Percentiles rank a stretch among this genome's conserved stretches.
Evolutionary conservation across 306 rosid genomes (phyloP).

Genomic region (Cicer arietinum): DNA sequence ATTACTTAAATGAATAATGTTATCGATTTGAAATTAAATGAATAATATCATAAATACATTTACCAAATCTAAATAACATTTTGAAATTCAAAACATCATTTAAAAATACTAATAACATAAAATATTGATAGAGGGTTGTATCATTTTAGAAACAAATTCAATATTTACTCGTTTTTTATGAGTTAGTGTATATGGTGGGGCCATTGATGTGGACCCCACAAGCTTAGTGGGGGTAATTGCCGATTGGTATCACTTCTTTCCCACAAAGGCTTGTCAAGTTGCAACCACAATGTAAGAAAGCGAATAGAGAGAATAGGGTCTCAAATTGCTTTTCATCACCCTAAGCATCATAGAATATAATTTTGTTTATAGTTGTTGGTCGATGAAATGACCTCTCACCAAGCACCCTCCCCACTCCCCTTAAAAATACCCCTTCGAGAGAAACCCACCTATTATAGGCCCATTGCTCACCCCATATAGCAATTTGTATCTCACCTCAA

Average conservation of each 20-base stretch:
- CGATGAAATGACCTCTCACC: conserved; percentile 80
- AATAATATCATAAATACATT: no score
- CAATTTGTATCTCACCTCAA: conserved; percentile 46
- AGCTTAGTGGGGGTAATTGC: conserved; percentile 65
- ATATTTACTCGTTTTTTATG: not conserved
- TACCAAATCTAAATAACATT: no score
- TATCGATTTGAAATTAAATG: no score
- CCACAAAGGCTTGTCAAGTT: conserved; percentile 61
- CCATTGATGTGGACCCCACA: conserved; percentile 54
- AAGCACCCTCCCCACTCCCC: conserved; percentile 49
- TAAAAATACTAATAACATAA: no score
- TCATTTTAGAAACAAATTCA: no score
- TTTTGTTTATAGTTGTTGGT: conserved; percentile 65
- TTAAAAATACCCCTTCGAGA: conserved; percentile 35
- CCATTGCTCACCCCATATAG: conserved; percentile 43
- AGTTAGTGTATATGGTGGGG: conserved; percentile 45
- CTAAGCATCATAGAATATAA: conserved; percentile 64
- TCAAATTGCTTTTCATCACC: conserved; percentile 54
- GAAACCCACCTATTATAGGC: conserved; percentile 36
- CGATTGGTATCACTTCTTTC: conserved; percentile 68
- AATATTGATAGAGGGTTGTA: no score
- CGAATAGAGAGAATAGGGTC: conserved; percentile 27
- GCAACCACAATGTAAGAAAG: conserved; percentile 42
- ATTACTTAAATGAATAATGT: no score
- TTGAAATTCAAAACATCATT: no score